Evolutionary conservation across 345 rosid genomes (phyloP).

Genomic region (Passiflora organensis): DNA sequence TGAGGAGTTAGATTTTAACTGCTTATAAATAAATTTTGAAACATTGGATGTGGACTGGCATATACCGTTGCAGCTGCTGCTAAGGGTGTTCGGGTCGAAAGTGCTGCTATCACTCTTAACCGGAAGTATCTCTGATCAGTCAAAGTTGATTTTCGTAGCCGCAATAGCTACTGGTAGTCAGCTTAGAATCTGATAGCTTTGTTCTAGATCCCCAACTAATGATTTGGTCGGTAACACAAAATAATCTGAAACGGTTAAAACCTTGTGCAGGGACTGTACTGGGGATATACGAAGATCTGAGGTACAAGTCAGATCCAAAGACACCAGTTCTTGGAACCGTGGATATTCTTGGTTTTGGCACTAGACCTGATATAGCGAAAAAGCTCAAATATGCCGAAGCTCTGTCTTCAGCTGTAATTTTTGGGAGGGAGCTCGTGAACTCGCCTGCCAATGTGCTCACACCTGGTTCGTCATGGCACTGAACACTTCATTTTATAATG

Average conservation of each 20-base stretch:
- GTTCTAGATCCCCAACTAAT: neutral
- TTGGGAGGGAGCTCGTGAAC: constrained; percentile 82
- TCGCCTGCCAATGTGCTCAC: constrained; percentile 97
- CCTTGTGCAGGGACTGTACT: constrained; percentile 54
- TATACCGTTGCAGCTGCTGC: constrained; percentile 67
- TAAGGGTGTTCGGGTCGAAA: constrained; percentile 60
- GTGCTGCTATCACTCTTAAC: constrained; percentile 48
- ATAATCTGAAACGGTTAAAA: constrained; percentile 9
- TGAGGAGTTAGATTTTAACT: no score
- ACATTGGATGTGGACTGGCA: no score
- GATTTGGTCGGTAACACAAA: neutral
- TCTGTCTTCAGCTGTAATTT: constrained; percentile 65
- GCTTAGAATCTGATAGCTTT: neutral
- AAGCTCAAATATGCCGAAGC: constrained; percentile 78
- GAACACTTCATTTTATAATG: no score
- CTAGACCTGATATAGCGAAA: constrained; percentile 68
- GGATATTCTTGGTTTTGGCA: constrained; percentile 82
- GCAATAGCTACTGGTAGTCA: constrained; percentile 74
- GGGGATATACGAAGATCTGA: constrained; percentile 67
- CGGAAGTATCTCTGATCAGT: constrained; percentile 47
- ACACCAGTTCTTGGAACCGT: constrained; percentile 56
- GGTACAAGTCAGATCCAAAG: constrained; percentile 80
- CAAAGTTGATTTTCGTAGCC: constrained; percentile 54
- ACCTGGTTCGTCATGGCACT: constrained; percentile 48
- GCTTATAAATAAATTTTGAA: no score